A percentile compares a stretch with the other conserved stretches of the same genome.
phyloP scores from a whole-genome alignment of 805 yeast genomes.

The Sugiyamaella boreocaroliniensis region DNA sequence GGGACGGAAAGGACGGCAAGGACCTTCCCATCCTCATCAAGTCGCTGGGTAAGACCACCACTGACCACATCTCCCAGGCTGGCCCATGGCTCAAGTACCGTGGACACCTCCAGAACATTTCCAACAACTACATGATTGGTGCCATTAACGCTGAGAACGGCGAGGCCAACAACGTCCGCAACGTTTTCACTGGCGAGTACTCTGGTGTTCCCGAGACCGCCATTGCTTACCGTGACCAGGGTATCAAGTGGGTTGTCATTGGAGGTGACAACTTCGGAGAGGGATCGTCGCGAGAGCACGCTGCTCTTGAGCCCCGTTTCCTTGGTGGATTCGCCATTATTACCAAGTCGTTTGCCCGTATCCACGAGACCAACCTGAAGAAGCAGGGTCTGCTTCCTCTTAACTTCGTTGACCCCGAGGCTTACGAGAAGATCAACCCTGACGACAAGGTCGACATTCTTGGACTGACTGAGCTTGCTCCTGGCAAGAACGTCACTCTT shows the following conservation, averaged over 20 bases:
- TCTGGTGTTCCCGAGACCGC: slow-evolving; percentile 97
- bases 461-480: slow-evolving; percentile 80
- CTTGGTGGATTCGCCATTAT: slow-evolving; percentile 97
- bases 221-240: slow-evolving; percentile 87
- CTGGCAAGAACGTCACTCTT: slow-evolving; percentile 84
- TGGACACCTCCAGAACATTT: slow-evolving; percentile 98
- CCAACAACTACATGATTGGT: slow-evolving; percentile 99
- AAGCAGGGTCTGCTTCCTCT: slow-evolving; percentile 98
- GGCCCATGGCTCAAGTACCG: slow-evolving; percentile 99
- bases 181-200: slow-evolving; percentile 86
- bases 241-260: slow-evolving; percentile 91
- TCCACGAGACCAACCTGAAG: slow-evolving; percentile 99
- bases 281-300: slow-evolving; percentile 99
- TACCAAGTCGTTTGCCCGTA: slow-evolving; percentile 96
- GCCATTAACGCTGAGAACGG: slow-evolving; percentile 95
- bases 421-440: slow-evolving; percentile 89
- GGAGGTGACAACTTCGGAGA: slow-evolving; percentile 99
- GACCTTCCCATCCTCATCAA: slow-evolving; percentile 91
- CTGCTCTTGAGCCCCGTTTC: slow-evolving; percentile 99
- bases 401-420: slow-evolving; percentile 82
- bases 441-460: slow-evolving; percentile 82
- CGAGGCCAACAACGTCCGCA: slow-evolving; percentile 85
- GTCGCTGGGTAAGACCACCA: slow-evolving; percentile 95
- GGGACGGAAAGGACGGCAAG: slow-evolving; percentile 93
- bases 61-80: slow-evolving; percentile 99